Percentiles rank a stretch among this genome's conserved stretches.
Conservation (phyloP, 257 asterid genomes). For the Solanum etuberosum region DNA sequence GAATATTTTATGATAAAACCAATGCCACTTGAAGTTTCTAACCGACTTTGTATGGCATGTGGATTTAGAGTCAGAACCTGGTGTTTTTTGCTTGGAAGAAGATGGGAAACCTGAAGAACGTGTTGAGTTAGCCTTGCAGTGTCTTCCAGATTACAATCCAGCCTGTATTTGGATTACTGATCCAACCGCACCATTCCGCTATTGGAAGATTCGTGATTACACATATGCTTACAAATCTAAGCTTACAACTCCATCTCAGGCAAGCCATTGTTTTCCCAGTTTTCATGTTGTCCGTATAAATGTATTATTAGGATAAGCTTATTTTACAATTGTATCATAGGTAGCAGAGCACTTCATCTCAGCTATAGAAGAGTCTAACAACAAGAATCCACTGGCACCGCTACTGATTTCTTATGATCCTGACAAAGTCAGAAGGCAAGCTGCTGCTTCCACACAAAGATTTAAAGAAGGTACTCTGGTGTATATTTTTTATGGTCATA, state of each 20-base stretch:
- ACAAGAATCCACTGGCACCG: slow-evolving; percentile 54
- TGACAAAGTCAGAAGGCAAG: slow-evolving; percentile 73
- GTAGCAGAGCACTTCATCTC: slow-evolving; percentile 87
- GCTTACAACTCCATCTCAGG: slow-evolving; percentile 73
- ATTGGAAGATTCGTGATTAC: slow-evolving; percentile 96
- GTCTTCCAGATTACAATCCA: slow-evolving; percentile 73
- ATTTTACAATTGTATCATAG: slow-evolving; percentile 19
- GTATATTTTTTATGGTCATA: neutral
- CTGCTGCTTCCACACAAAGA: slow-evolving; percentile 79
- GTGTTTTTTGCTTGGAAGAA: slow-evolving; percentile 53
- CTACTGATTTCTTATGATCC: slow-evolving; percentile 71
- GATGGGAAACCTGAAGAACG: slow-evolving; percentile 62
- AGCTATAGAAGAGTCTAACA: slow-evolving; percentile 62
- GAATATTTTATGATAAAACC: neutral
- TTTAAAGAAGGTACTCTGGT: slow-evolving; percentile 63
- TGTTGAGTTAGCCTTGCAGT: slow-evolving; percentile 68
- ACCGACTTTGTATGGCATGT: neutral
- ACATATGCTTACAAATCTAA: slow-evolving; percentile 85
- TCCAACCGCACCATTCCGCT: slow-evolving; percentile 52
- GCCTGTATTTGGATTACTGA: slow-evolving; percentile 45
- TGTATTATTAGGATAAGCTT: neutral
- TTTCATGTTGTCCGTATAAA: neutral
- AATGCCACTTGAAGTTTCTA: neutral
- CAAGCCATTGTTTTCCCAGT: slow-evolving; percentile 24
- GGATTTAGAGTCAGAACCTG: slow-evolving; percentile 58